Evolutionary conservation across 345 rosid species (phyloP), one percentile per base, ranked within the genome.

Genomic region (Bruguiera gymnorhiza): DNA sequence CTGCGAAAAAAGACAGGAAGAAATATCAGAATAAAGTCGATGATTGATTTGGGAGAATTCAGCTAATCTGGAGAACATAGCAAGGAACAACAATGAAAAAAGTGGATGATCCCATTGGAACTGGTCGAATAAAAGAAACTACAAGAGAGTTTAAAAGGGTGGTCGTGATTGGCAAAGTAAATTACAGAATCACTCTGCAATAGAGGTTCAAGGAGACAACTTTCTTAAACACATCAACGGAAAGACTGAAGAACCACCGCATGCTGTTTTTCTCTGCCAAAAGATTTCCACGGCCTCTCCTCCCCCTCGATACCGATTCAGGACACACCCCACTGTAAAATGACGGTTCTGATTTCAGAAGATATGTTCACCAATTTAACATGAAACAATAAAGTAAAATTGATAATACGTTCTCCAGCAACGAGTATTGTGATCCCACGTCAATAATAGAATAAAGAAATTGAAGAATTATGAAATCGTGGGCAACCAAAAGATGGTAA

Each of bases 161-260:
- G 30, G 30, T 56, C 16, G 60, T 15, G 57, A 67, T 58, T 15
- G 10, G 31, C 31, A 13, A 62, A 32, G 27, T 3, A 53, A 74
- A 60, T 83, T 87, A 89, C 88, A 89, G 91, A 79, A 89, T 89
- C 64, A 89, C 96, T 70, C 88, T 78, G 54, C 96, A 89, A 63
- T 87, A 89, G 27, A 89, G 76, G 73, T 87, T 87, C 81, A 83
- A 70, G 34, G 87, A 84, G 72, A 83, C 66, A 69, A 86, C 84
- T 82, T 81, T 89, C 36, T 83, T 81, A 76, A 73, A 76, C 24
- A 89, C 89, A 39, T 87, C 91, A 73, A 87, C 79, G 62, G 86
- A 80, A 27, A 83, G 86, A 76, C 71, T 84, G 20, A 85, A 62
- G 82, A 87, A 83, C 96, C 92, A 86, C 87, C 85, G 82, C 96